A percentile compares a stretch with the other conserved stretches of the same genome.
These are phyloP conservation scores for Yamadazyma scolyti DNA, from an alignment of 805 yeast genomes.

Conservation along the genomic window DNA sequence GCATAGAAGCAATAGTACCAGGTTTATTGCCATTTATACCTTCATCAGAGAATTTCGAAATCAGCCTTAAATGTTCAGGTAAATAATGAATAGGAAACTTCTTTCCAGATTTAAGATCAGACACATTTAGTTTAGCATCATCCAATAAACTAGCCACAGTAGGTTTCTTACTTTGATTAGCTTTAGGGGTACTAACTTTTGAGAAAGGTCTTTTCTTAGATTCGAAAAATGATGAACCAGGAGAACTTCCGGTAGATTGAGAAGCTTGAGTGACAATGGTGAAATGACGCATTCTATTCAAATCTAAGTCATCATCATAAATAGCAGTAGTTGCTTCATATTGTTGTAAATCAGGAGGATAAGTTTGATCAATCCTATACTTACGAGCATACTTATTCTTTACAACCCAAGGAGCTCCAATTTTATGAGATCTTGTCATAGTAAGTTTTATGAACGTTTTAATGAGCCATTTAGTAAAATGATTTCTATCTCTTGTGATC, in stretches of 20 bases:
- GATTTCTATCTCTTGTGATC: constrained; percentile 76
- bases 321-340: constrained; percentile 31
- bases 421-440: constrained; percentile 70
- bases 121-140: constrained; percentile 1
- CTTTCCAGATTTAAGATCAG: constrained; percentile 8
- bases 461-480: constrained; percentile 85
- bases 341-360: constrained; percentile 52
- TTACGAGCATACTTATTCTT: constrained; percentile 68
- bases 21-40: constrained; percentile 12
- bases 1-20: constrained; percentile 9
- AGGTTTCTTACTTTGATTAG: constrained; percentile 5
- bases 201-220: too few species aligned
- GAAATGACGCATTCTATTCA: constrained; percentile 12
- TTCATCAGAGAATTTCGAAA: constrained; percentile 8
- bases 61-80: constrained; percentile 18
- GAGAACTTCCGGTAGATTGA: too few species aligned
- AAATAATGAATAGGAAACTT: constrained; percentile 30
- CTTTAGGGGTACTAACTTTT: constrained; percentile 1
- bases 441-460: constrained; percentile 84
- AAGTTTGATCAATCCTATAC: constrained; percentile 61
- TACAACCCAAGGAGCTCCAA: constrained; percentile 96
- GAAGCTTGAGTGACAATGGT: constrained; percentile 2
- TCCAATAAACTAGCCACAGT: constrained; percentile 7
- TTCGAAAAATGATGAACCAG: too few species aligned
- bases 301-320: constrained; percentile 20